phyloP scores from a whole-genome alignment of 2,329 filamentous ascomycete genomes.

The Hypoxylon sp. region DNA sequence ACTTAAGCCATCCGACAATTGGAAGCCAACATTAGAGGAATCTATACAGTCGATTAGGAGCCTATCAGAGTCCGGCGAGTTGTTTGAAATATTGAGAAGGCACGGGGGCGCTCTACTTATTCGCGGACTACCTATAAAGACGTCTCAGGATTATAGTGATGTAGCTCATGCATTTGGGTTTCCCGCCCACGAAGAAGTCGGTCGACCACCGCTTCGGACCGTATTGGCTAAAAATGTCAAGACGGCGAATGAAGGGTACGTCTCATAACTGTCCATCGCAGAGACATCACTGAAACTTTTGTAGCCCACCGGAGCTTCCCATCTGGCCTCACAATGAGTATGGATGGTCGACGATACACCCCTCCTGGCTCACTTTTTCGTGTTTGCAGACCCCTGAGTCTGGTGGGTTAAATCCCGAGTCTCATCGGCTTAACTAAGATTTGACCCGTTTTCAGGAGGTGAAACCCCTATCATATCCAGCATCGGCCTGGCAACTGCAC shows the following conservation, averaged over 20 bases:
- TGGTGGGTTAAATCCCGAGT: slow-evolving; percentile 28
- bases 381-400: slow-evolving; percentile 46
- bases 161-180: slow-evolving; percentile 57
- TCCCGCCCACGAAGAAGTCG: slow-evolving; percentile 55
- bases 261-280: neutral
- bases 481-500: slow-evolving; percentile 50
- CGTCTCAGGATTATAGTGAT: slow-evolving; percentile 54
- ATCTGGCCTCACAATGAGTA: slow-evolving; percentile 60
- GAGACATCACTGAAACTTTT: neutral
- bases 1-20: slow-evolving; percentile 32
- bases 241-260: slow-evolving; percentile 57
- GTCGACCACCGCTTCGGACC: slow-evolving; percentile 54
- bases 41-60: slow-evolving; percentile 31
- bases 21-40: slow-evolving; percentile 29
- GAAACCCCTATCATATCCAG: slow-evolving; percentile 55
- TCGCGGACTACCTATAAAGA: slow-evolving; percentile 53
- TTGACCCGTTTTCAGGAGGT: slow-evolving; percentile 48
- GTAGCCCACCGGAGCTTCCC: slow-evolving; percentile 55
- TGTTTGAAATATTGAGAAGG: slow-evolving; percentile 47
- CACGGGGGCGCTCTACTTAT: slow-evolving; percentile 56
- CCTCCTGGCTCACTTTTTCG: slow-evolving; percentile 56
- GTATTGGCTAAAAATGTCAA: slow-evolving; percentile 56
- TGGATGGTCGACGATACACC: slow-evolving; percentile 57
- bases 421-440: neutral
- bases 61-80: slow-evolving; percentile 48